Evolutionary conservation across 352 stramenopile species (phyloP), one percentile per base, ranked within the genome.

Genomic region (Globisporangium barbulae): DNA sequence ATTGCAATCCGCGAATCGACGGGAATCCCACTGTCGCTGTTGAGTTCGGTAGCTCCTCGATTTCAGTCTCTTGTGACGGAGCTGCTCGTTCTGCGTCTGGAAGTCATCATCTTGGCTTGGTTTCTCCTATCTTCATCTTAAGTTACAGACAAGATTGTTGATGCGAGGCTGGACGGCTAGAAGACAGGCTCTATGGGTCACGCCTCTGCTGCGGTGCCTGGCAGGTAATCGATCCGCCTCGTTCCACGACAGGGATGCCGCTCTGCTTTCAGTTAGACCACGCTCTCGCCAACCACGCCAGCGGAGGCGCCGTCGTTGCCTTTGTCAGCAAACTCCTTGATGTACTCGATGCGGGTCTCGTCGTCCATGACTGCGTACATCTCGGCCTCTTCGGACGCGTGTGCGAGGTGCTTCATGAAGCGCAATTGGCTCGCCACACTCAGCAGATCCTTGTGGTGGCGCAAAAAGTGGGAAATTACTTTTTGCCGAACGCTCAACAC

Each of bases 351-450:
- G 8, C 75, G 68, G 5, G 71, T 79, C 53, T 73, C 65, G 47
- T 76, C 71, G 61, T 78, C 71, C 78, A 86, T 86, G 45, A 77
- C 72, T 10, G 72, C 45, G 45, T 81, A 85, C 65, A 79, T 78
- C 58, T 82, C 71, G 1, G 74, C 70, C 41, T 83, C 74, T 15
- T 74, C 72, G 9, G 60, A 53, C 10, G 72, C 37, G 28, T 71
- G 62, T 2, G 69, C 69, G 8, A 85, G 62, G 61, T 83, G 72
- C 39, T 79, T 73, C 45, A 83, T 78, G 25, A 85, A 79, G 7
- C 58, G 65, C 33, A 77, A 37, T 9, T 74, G 65, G 41, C 58
- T 69, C 19, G 67, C 47, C 10, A 72, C 55, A 33, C 68, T 68
- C 63, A 82, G 21, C 25, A 79, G 48, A 50, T 65, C 58, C 64